These are phyloP conservation scores for Fusarium goolgardi DNA, from an alignment of 2,329 filamentous ascomycete species.

Conservation along the genomic window DNA sequence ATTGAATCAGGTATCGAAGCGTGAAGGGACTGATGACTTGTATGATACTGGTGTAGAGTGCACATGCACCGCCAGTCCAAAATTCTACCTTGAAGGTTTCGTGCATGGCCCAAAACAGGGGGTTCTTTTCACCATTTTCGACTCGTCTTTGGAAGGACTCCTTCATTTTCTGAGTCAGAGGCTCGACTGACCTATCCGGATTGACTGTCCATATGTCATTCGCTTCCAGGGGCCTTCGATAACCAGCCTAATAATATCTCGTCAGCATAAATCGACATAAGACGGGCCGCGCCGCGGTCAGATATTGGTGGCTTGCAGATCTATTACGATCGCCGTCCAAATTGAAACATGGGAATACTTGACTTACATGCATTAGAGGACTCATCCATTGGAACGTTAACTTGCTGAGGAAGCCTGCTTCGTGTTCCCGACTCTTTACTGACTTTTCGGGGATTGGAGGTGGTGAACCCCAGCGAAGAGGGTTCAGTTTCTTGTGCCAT, in stretches of 20 bases:
- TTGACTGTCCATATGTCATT: conserved; percentile 93
- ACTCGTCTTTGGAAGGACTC: conserved; percentile 76
- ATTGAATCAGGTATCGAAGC: conserved; percentile 86
- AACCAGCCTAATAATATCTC: conserved; percentile 71
- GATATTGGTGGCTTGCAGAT: conserved; percentile 31
- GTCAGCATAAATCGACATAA: conserved; percentile 24
- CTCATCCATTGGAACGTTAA: conserved; percentile 92
- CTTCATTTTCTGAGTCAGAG: conserved; percentile 74
- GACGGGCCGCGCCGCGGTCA: conserved; percentile 33
- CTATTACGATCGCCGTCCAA: conserved; percentile 1
- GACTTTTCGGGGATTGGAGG: conserved; percentile 67
- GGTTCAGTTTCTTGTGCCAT: conserved; percentile 74
- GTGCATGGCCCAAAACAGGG: conserved; percentile 82
- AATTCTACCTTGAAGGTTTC: conserved; percentile 90
- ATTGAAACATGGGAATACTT: conserved; percentile 1
- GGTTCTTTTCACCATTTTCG: conserved; percentile 75
- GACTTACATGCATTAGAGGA: conserved; percentile 80
- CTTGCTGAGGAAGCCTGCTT: conserved; percentile 77
- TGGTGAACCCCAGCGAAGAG: conserved; percentile 68
- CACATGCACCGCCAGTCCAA: conserved; percentile 82
- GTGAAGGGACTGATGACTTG: conserved; percentile 88
- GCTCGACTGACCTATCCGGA: conserved; percentile 77
- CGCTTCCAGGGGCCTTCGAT: conserved; percentile 82
- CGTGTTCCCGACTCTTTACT: conserved; percentile 73
- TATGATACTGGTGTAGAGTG: conserved; percentile 77